Evolutionary conservation across 345 rosid genomes (phyloP), one percentile per base, ranked within the genome.

Genomic region (Camelina laxa): DNA sequence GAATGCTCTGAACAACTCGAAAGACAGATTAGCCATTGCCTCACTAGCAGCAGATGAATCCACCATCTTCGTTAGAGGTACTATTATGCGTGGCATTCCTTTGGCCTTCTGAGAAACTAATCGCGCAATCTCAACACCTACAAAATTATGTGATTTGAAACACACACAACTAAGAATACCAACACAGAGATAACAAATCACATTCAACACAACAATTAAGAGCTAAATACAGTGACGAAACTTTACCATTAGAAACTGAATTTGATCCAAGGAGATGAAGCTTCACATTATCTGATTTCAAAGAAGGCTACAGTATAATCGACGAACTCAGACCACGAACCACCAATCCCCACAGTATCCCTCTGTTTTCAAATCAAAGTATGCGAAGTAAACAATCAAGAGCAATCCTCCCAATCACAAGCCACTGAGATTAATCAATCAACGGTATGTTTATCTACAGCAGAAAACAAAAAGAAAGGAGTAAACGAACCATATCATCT

Each of bases 61-160:
- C 51, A 20, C 68, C 69, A 90, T 75, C 83, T 82, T 84, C 56
- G 82, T 81, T 31, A 94, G 81, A 68, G 86, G 53, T 74, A 91
- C 67, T 47, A 82, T 67, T 54, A 94, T 79, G 7, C 88, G 77
- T 50, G 98, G 97, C 98, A 94, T 86, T 73, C 98, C 98, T 83
- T 87, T 91, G 1, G 93, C 81, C 80, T 89, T 91, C 74, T 94
- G 98, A 63, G 93, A 90, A 39, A 90, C 91, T 76, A 94, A 73
- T 41, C 82, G 83, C 13, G 91, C 95, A 74, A 9, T 62, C 58
- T 75, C 77, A 9, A 80, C 70, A 78, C 86, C 97, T 88, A 72
- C 6, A 80, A 68, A 19, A 49, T 2, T n/a, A 70, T 53, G 16
- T 14, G 14, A 22, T 67, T 27, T 14, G 16, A 69, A n/a, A 6